Conservation (phyloP, 352 stramenopile species). For the Pythium pyrilobum region DNA sequence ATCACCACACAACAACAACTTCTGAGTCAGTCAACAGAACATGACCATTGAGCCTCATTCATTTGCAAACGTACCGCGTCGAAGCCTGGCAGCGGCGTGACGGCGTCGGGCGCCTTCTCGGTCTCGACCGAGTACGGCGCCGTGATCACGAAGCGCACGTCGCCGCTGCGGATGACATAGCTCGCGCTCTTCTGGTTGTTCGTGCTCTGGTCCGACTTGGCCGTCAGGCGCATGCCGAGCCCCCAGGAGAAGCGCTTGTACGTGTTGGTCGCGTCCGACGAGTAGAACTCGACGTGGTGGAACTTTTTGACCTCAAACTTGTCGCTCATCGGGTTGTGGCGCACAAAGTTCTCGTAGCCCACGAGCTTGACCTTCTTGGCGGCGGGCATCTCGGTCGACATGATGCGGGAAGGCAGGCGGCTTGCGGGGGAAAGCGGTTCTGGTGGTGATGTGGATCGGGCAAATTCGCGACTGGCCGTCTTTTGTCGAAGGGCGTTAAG, state of each 20-base stretch:
- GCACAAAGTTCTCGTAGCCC: slow-evolving; percentile 70
- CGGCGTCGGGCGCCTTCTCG: slow-evolving; percentile 43
- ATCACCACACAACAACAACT: slow-evolving; percentile 2
- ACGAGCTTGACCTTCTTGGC: slow-evolving; percentile 62
- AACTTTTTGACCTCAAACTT: slow-evolving; percentile 75
- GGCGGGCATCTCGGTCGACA: slow-evolving; percentile 8
- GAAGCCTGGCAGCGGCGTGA: slow-evolving; percentile 59
- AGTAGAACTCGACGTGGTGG: slow-evolving; percentile 86
- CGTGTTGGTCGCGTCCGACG: slow-evolving; percentile 68
- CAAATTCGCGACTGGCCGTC: slow-evolving; percentile 23
- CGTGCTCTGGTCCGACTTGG: slow-evolving; percentile 84
- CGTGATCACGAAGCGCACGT: slow-evolving; percentile 86
- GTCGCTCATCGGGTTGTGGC: slow-evolving; percentile 71
- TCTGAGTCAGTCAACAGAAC: neutral
- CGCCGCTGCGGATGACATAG: slow-evolving; percentile 79
- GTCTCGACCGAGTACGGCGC: slow-evolving; percentile 79
- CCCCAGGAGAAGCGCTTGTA: slow-evolving; percentile 78
- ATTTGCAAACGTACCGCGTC: slow-evolving; percentile 28
- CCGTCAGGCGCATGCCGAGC: slow-evolving; percentile 77
- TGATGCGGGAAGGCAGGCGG: neutral
- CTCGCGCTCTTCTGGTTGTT: slow-evolving; percentile 82
- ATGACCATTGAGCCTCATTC: neutral
- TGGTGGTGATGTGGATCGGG: slow-evolving; percentile 4
- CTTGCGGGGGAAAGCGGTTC: neutral
- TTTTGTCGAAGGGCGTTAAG: neutral